These are phyloP conservation scores for Leptographium galeiforme DNA, from an alignment of 2,329 filamentous ascomycete species.

Conservation along the genomic window DNA sequence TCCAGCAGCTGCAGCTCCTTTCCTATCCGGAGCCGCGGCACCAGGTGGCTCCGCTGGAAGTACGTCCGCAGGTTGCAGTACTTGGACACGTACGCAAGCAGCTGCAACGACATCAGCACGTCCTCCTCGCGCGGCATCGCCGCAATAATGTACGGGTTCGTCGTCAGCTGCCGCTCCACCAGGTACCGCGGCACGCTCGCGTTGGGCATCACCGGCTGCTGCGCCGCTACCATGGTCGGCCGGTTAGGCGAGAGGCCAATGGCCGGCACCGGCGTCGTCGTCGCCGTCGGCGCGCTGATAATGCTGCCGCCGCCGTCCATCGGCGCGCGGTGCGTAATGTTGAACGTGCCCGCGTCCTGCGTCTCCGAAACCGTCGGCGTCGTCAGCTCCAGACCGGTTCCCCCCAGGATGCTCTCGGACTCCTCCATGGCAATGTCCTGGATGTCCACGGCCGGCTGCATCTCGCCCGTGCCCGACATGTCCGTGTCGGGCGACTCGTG, in stretches of 20 bases:
- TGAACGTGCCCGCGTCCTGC: slow-evolving; percentile 83
- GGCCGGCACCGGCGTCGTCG: slow-evolving; percentile 31
- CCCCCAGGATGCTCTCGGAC: slow-evolving; percentile 64
- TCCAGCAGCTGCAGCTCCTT: slow-evolving; percentile 73
- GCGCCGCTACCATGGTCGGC: slow-evolving; percentile 54
- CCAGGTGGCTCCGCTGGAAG: slow-evolving; percentile 88
- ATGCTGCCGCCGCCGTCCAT: slow-evolving; percentile 82
- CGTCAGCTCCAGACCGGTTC: slow-evolving; percentile 58
- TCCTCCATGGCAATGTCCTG: slow-evolving; percentile 72
- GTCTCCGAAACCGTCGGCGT: slow-evolving; percentile 70
- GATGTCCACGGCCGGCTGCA: slow-evolving; percentile 72
- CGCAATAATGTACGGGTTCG: slow-evolving; percentile 63
- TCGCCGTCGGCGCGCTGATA: slow-evolving; percentile 46
- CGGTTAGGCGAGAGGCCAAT: slow-evolving; percentile 64
- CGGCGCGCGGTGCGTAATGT: slow-evolving; percentile 75
- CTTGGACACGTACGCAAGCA: slow-evolving; percentile 94
- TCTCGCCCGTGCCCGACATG: slow-evolving; percentile 66
- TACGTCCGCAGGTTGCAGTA: slow-evolving; percentile 94
- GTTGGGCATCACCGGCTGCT: slow-evolving; percentile 58
- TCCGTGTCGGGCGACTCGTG: slow-evolving; percentile 64
- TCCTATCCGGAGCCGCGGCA: slow-evolving; percentile 82
- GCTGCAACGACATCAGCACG: slow-evolving; percentile 92
- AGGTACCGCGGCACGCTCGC: slow-evolving; percentile 68
- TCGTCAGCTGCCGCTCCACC: slow-evolving; percentile 56
- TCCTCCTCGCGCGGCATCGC: slow-evolving; percentile 96